Evolutionary conservation across 805 yeast genomes (phyloP).

Genomic region (Ogataea glucozyma): DNA sequence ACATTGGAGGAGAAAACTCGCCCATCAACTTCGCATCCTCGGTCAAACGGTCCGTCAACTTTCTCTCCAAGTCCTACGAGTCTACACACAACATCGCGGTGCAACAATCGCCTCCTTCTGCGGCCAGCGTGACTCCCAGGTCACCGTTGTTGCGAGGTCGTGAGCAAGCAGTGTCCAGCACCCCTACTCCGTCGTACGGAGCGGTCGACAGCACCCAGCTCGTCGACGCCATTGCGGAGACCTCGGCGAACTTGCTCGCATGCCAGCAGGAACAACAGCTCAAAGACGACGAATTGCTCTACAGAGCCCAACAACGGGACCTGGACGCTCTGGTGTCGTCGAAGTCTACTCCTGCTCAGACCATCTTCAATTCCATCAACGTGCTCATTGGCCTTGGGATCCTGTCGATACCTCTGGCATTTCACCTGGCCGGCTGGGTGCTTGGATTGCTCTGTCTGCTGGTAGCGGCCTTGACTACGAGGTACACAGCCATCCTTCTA

Average conservation of each 20-base stretch:
- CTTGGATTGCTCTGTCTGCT: slow-evolving; percentile 46
- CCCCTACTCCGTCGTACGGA: slow-evolving; percentile 1
- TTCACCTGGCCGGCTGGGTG: slow-evolving; percentile 68
- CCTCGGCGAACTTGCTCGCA: background rate
- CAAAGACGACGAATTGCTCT: slow-evolving; percentile 14
- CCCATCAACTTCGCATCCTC: slow-evolving; percentile 40
- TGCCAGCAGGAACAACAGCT: background rate
- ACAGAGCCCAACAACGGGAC: no score
- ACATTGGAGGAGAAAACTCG: slow-evolving; percentile 40
- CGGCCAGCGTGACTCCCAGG: background rate
- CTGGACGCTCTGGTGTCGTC: slow-evolving; percentile 27
- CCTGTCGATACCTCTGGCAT: slow-evolving; percentile 69
- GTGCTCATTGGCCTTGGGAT: slow-evolving; percentile 77
- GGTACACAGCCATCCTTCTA: slow-evolving; percentile 53
- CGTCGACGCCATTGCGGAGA: background rate
- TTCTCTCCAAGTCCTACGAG: slow-evolving; percentile 28
- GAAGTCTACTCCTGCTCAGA: slow-evolving; percentile 68
- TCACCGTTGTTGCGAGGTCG: slow-evolving; percentile 5
- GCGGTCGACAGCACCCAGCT: slow-evolving; percentile 3
- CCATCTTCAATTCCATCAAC: slow-evolving; percentile 75
- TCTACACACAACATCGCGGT: slow-evolving; percentile 4
- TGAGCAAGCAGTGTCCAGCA: background rate
- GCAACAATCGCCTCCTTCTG: slow-evolving; percentile 1
- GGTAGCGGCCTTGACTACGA: slow-evolving; percentile 49
- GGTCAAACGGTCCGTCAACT: slow-evolving; percentile 33